Base-by-base conservation (phyloP, 805 yeast genomes). In the Ogataea glucozyma region DNA sequence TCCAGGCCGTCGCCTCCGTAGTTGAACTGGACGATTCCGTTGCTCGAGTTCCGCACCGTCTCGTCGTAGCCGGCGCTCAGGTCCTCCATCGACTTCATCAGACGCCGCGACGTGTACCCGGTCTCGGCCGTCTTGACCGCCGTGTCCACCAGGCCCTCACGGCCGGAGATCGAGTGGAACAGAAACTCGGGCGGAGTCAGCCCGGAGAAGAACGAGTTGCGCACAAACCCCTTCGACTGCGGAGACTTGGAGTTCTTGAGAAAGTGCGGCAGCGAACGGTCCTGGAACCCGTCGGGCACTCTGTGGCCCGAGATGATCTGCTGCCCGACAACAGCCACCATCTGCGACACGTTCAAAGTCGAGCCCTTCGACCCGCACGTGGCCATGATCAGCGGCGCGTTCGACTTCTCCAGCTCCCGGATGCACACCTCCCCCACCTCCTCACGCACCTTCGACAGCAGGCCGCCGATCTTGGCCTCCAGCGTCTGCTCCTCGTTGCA, bases 261-360 rank as follows among this genome's bases (percentile, higher is more conserved):
- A 72, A 93, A 93, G 69, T 93, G 99, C 10, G 99, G 99, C 54
- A 93, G 71, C 0, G 99, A 88, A 67, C 99, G 82, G 69, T 93
- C 98, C 67, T 93, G 98, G 76, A 93, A 93, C n/a, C 99, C 99
- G 74, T 93, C 96, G 18, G 99, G 98, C 48, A 93, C 99, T 78
- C 99, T 95, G 63, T 88, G 87, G 67, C 99, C 99, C 4, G 96
- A 83, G 55, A 93, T 93, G 72, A 93, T 93, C 69, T 93, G 99
- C 71, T 93, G 99, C 42, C 99, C 99, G 21, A 93, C 99, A 62
- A 91, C 97, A 0, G 99, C 99, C 76, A 93, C 98, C 99, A 93
- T 93, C 72, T 93, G 99, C 11, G 99, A 93, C 22, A 93, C 99
- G 66, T 93, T 93, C 49, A 95, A 77, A 0, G 97, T 89, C 29